Conservation (phyloP, 1,139 yeast genomes). For the Geotrichum aggregatum region DNA sequence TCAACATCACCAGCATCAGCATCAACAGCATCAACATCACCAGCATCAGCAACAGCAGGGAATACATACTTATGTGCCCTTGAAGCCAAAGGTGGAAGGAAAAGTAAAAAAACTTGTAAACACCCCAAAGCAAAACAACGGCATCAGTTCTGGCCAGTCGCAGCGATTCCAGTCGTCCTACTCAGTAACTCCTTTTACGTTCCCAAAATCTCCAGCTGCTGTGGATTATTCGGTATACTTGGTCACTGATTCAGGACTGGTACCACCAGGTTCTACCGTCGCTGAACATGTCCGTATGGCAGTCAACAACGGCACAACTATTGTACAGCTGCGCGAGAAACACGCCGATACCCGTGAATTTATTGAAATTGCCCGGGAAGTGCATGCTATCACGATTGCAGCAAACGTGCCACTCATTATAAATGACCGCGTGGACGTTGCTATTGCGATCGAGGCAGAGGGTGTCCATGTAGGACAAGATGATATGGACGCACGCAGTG, state of each 20-base stretch:
- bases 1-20: not conserved
- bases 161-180: not conserved
- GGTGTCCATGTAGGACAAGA: constrained; percentile 95
- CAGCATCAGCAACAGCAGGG: not conserved
- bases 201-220: not conserved
- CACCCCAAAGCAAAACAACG: not conserved
- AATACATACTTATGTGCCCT: not conserved
- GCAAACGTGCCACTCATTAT: constrained; percentile 73
- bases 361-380: constrained; percentile 54
- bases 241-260: constrained; percentile 77
- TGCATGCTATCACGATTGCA: constrained; percentile 58
- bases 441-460: constrained; percentile 83
- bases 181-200: not conserved
- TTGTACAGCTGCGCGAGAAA: constrained; percentile 84
- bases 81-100: not conserved
- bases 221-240: constrained; percentile 66
- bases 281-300: constrained; percentile 51
- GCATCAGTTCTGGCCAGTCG: not conserved
- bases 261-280: constrained; percentile 61
- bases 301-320: constrained; percentile 66
- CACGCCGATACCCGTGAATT: constrained; percentile 64
- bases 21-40: not conserved
- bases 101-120: not conserved
- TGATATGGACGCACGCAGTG: constrained; percentile 66
- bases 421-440: constrained; percentile 86